Percentiles rank a stretch among this genome's conserved stretches.
phyloP scores from a whole-genome alignment of 208 protist genomes.

The Leishmania tropica region DNA sequence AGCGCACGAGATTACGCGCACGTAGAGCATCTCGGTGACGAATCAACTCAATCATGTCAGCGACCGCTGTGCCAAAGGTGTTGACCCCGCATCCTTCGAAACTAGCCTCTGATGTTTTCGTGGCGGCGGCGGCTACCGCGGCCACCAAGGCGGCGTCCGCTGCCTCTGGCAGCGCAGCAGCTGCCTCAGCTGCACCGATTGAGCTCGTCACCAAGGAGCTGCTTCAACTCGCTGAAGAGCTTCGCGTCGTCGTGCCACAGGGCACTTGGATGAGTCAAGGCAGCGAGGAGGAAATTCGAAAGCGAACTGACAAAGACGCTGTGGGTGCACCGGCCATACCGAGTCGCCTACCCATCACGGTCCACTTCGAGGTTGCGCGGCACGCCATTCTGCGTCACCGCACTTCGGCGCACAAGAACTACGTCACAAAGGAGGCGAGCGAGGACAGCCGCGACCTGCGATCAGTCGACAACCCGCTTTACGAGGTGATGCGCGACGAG shows the following conservation, averaged over 20 bases:
- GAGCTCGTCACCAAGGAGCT: slow-evolving; percentile 67
- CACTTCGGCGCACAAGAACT: slow-evolving; percentile 46
- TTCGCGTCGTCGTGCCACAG: slow-evolving; percentile 67
- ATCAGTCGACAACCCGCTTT: slow-evolving; percentile 60
- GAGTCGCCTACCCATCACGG: slow-evolving; percentile 58
- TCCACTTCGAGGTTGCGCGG: slow-evolving; percentile 73
- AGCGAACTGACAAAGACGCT: slow-evolving; percentile 43
- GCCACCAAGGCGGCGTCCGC: background rate
- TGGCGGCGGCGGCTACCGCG: background rate
- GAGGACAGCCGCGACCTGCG: slow-evolving; percentile 89
- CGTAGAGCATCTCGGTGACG: background rate
- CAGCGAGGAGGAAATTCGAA: slow-evolving; percentile 80
- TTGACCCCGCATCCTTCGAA: background rate
- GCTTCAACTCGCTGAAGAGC: slow-evolving; percentile 48
- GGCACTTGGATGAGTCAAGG: slow-evolving; percentile 80
- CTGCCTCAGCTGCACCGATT: background rate
- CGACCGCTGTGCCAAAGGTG: background rate
- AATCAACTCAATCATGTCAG: background rate
- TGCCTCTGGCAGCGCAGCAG: background rate
- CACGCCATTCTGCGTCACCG: slow-evolving; percentile 66
- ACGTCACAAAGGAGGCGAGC: slow-evolving; percentile 84
- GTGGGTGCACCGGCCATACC: slow-evolving; percentile 28
- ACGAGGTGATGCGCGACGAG: slow-evolving; percentile 66
- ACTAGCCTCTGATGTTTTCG: background rate
- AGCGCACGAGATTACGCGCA: background rate